Conservation (phyloP, 176 grass and related monocot genomes). For the Oryza punctata region DNA sequence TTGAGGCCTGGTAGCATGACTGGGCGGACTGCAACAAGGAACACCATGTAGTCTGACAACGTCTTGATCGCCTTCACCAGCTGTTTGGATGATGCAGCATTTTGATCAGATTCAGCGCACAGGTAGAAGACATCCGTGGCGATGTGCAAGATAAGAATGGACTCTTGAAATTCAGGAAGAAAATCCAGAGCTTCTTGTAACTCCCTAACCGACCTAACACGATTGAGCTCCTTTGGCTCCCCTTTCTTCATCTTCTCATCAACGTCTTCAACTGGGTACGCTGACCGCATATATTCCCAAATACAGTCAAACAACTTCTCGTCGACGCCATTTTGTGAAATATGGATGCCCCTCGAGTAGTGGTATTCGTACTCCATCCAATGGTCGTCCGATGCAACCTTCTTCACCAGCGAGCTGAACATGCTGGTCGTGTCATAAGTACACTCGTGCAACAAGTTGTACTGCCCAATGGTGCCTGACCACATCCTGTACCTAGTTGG, state of each 20-base stretch:
- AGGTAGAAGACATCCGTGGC: slow-evolving; percentile 8
- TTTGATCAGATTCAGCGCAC: no score
- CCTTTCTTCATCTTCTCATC: no score
- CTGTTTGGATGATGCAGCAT: background rate
- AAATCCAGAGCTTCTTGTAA: background rate
- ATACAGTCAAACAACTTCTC: background rate
- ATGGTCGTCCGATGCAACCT: background rate
- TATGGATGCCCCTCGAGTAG: background rate
- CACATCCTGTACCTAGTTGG: background rate
- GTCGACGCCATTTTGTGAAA: background rate
- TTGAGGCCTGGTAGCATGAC: background rate
- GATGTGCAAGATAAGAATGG: background rate
- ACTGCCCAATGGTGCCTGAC: background rate
- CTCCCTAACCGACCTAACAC: no score
- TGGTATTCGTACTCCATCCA: background rate
- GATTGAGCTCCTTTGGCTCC: no score
- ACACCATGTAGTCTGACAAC: background rate
- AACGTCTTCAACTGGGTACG: no score
- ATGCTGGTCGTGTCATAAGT: background rate
- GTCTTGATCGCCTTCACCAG: background rate
- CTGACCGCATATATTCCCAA: background rate
- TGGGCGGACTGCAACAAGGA: background rate
- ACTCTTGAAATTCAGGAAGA: background rate
- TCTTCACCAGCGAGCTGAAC: background rate
- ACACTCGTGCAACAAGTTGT: slow-evolving; percentile 12